Conservation (phyloP, 768 basidiomycete species). For the Pulveroboletus sp. region DNA sequence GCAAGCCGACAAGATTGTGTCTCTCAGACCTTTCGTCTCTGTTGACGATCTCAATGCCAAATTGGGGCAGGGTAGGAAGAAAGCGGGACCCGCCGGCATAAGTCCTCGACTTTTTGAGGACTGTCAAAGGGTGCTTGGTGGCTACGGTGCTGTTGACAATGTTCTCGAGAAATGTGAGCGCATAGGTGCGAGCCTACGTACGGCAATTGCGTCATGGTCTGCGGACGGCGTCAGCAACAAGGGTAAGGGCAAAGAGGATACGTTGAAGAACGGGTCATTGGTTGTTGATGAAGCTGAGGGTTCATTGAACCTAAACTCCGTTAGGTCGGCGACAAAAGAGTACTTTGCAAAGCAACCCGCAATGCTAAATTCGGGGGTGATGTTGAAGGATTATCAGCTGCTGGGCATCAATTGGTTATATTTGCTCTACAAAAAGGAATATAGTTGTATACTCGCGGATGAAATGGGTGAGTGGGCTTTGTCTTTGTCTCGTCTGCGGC, state of each 20-base stretch:
- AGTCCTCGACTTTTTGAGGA: constrained; percentile 91
- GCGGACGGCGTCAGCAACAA: constrained; percentile 28
- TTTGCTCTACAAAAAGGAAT: constrained; percentile 72
- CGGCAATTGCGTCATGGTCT: constrained; percentile 80
- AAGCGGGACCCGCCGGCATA: constrained; percentile 76
- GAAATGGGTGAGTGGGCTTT: constrained; percentile 82
- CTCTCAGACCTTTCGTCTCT: constrained; percentile 75
- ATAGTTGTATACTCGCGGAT: constrained; percentile 96
- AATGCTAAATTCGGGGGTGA: constrained; percentile 60
- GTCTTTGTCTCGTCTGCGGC: not conserved
- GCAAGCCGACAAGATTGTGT: constrained; percentile 78
- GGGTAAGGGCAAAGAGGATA: constrained; percentile 40
- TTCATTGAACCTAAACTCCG: constrained; percentile 52
- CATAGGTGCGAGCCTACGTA: constrained; percentile 72
- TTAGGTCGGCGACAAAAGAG: constrained; percentile 47
- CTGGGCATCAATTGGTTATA: constrained; percentile 98
- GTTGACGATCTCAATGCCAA: constrained; percentile 73
- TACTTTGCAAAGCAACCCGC: constrained; percentile 78
- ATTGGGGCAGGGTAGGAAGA: constrained; percentile 85
- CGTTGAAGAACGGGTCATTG: constrained; percentile 16
- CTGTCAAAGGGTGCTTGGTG: constrained; percentile 77
- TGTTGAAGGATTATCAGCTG: constrained; percentile 94
- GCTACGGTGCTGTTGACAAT: constrained; percentile 84
- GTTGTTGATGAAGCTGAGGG: constrained; percentile 46
- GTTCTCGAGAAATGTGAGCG: constrained; percentile 87